Percentiles rank a stretch among this genome's conserved stretches.
phyloP scores from a whole-genome alignment of 2,329 filamentous ascomycete species.

The Monosporascus sp. region DNA sequence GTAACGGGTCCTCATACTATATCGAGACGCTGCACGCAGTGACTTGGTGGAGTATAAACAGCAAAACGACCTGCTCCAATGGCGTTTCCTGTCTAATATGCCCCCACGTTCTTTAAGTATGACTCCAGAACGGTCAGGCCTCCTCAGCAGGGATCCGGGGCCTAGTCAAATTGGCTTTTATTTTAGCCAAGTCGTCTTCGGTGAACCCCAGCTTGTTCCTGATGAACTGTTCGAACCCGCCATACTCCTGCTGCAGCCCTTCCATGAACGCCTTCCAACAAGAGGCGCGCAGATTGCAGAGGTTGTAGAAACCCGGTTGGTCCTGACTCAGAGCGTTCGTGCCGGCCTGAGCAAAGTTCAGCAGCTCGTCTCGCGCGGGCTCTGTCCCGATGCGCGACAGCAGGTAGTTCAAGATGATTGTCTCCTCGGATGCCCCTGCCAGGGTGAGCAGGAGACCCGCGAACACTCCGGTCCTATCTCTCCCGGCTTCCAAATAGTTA shows the following conservation, averaged over 20 bases:
- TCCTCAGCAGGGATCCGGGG: neutral
- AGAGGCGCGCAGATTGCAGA: slow-evolving; percentile 37
- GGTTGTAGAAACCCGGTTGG: slow-evolving; percentile 45
- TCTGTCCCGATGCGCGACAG: slow-evolving; percentile 51
- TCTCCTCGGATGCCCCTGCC: slow-evolving; percentile 39
- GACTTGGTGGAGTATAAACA: too few relatives aligned
- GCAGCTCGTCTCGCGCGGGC: slow-evolving; percentile 42
- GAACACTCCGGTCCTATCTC: slow-evolving; percentile 50
- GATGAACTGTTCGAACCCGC: slow-evolving; percentile 47
- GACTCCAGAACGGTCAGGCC: neutral
- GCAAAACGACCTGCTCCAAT: too few relatives aligned
- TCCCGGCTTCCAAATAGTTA: slow-evolving; percentile 36
- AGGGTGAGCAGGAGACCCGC: slow-evolving; percentile 46
- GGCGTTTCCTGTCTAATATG: too few relatives aligned
- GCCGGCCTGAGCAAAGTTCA: slow-evolving; percentile 36
- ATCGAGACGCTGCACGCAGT: too few relatives aligned
- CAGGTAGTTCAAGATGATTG: slow-evolving; percentile 45
- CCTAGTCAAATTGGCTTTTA: slow-evolving; percentile 40
- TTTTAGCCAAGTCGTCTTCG: slow-evolving; percentile 38
- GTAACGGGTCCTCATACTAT: too few relatives aligned
- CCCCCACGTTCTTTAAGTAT: too few relatives aligned
- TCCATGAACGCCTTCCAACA: slow-evolving; percentile 43
- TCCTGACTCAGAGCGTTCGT: slow-evolving; percentile 31
- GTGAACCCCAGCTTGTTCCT: slow-evolving; percentile 41
- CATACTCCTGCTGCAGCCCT: slow-evolving; percentile 38